Conservation (phyloP, 2,329 filamentous ascomycete genomes). For the Talaromyces islandicus region DNA sequence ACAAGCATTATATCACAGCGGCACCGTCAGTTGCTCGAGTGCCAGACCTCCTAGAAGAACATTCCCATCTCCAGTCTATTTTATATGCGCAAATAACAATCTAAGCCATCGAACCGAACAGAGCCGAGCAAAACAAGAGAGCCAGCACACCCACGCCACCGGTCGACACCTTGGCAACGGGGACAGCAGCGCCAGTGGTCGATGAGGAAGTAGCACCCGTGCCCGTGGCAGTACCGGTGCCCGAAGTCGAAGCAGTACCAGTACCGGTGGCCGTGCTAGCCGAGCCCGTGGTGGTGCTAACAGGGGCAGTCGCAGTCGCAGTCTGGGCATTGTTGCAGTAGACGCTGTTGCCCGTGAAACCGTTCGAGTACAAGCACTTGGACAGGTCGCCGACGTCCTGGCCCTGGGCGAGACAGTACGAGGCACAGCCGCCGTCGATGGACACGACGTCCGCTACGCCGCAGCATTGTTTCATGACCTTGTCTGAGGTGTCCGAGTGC, state of each 20-base stretch:
- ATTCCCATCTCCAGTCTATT: not conserved
- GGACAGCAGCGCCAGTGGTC: slow-evolving; percentile 15
- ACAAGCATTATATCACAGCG: not conserved
- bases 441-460: slow-evolving; percentile 37
- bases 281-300: not conserved
- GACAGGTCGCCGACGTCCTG: slow-evolving; percentile 32
- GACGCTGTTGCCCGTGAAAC: slow-evolving; percentile 31
- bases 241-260: not conserved
- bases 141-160: slow-evolving; percentile 25
- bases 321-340: slow-evolving; percentile 41
- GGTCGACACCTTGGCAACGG: slow-evolving; percentile 20
- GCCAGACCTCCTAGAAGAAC: not conserved
- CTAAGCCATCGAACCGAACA: slow-evolving; percentile 25
- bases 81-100: not conserved
- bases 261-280: not conserved
- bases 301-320: slow-evolving; percentile 33
- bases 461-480: slow-evolving; percentile 45
- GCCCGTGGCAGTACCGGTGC: slow-evolving; percentile 1
- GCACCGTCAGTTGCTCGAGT: not conserved
- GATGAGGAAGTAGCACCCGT: slow-evolving; percentile 14
- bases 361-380: slow-evolving; percentile 36
- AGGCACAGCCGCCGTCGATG: slow-evolving; percentile 45
- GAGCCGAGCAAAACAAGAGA: slow-evolving; percentile 23
- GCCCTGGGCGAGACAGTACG: slow-evolving; percentile 45
- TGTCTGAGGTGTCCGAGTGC: slow-evolving; percentile 26